phyloP scores from a whole-genome alignment of 2,329 filamentous ascomycete species.

The Penicillium fuscoglaucum region DNA sequence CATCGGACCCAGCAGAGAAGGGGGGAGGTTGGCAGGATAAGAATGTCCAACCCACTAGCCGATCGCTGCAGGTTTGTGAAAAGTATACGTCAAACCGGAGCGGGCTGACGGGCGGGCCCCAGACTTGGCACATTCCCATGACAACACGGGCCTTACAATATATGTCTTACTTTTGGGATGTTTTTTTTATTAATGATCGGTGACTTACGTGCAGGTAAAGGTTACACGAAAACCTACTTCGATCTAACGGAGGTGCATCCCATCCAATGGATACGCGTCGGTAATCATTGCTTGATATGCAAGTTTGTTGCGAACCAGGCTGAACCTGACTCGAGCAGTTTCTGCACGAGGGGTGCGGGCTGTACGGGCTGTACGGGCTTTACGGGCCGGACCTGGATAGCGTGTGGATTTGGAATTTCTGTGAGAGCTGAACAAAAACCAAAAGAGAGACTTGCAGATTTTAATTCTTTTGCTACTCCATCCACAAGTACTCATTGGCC shows the following conservation, averaged over 20 bases:
- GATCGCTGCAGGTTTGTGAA: slow-evolving; percentile 20
- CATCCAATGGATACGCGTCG: slow-evolving; percentile 12
- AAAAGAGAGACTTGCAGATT: slow-evolving; percentile 9
- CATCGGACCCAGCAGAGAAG: slow-evolving; percentile 6
- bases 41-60: slow-evolving; percentile 12
- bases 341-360: slow-evolving; percentile 10
- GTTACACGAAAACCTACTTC: not conserved
- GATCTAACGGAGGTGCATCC: slow-evolving; percentile 2
- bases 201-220: not conserved
- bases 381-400: slow-evolving; percentile 6
- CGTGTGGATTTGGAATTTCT: slow-evolving; percentile 1
- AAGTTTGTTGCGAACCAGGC: slow-evolving; percentile 14
- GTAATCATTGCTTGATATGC: slow-evolving; percentile 14
- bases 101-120: slow-evolving; percentile 11
- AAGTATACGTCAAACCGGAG: slow-evolving; percentile 23
- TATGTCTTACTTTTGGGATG: not conserved
- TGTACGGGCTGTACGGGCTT: slow-evolving; percentile 2
- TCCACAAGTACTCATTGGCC: not conserved
- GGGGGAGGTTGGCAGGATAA: slow-evolving; percentile 14
- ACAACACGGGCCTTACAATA: not conserved
- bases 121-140: slow-evolving; percentile 16
- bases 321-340: slow-evolving; percentile 10
- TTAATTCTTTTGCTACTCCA: not conserved
- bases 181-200: not conserved
- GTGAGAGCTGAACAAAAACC: not conserved